phyloP scores from a whole-genome alignment of 441 rosid genomes.

The Pelargonium cotyledonis region DNA sequence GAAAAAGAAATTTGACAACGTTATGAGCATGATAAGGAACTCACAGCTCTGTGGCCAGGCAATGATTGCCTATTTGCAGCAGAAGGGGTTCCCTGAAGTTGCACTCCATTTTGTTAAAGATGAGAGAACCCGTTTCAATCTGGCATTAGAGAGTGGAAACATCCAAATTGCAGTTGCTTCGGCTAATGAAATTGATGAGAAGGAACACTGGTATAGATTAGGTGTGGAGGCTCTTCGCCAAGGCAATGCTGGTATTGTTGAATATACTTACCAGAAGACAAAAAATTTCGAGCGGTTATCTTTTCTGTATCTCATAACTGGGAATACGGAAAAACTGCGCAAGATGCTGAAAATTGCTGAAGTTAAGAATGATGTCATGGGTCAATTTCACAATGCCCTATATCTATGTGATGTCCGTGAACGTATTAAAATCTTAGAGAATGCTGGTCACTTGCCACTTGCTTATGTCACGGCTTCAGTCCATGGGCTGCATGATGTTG shows the following conservation, averaged over 20 bases:
- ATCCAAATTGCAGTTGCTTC: constrained; percentile 87
- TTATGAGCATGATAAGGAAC: constrained; percentile 85
- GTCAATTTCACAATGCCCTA: constrained; percentile 82
- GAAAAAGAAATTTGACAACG: constrained; percentile 74
- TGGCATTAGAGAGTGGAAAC: constrained; percentile 90
- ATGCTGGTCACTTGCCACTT: constrained; percentile 66
- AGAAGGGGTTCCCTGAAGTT: constrained; percentile 91
- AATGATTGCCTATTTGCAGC: constrained; percentile 85
- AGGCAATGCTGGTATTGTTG: constrained; percentile 81
- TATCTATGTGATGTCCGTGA: constrained; percentile 75
- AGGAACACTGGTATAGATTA: constrained; percentile 79
- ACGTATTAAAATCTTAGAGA: constrained; percentile 74
- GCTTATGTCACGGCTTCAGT: constrained; percentile 46
- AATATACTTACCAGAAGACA: constrained; percentile 87
- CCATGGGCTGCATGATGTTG: neutral
- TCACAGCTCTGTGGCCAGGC: constrained; percentile 94
- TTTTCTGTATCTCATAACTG: constrained; percentile 76
- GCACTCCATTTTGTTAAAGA: constrained; percentile 93
- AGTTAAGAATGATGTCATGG: constrained; percentile 84
- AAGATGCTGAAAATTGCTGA: constrained; percentile 88
- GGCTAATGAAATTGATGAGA: constrained; percentile 85
- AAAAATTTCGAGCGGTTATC: constrained; percentile 87
- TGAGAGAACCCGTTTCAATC: constrained; percentile 77
- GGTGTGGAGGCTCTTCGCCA: constrained; percentile 98
- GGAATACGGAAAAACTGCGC: constrained; percentile 67